Conservation (phyloP, 495 filamentous ascomycete genomes). For the Penicillium alfredii region DNA sequence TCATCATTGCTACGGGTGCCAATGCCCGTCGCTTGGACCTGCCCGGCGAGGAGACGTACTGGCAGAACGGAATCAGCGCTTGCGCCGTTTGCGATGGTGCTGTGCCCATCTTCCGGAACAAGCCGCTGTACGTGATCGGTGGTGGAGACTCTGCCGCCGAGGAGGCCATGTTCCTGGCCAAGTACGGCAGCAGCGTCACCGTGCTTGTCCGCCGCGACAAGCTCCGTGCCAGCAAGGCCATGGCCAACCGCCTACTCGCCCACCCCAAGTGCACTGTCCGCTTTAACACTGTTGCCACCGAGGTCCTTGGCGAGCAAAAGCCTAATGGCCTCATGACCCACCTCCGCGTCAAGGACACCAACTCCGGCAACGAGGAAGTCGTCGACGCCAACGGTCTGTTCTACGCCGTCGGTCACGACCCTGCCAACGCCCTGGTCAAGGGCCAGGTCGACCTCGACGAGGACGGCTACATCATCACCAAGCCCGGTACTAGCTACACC, state of each 20-base stretch:
- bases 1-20: conserved; percentile 95
- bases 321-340: conserved; percentile 73
- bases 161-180: conserved; percentile 95
- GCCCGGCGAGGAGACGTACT: conserved; percentile 87
- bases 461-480: conserved; percentile 84
- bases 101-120: conserved; percentile 94
- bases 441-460: conserved; percentile 78
- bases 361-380: conserved; percentile 69
- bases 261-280: conserved; percentile 85
- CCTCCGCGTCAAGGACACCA: conserved; percentile 72
- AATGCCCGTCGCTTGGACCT: conserved; percentile 78
- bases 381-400: conserved; percentile 90
- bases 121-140: conserved; percentile 91
- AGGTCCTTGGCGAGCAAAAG: conserved; percentile 79
- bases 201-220: conserved; percentile 84
- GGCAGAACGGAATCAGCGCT: conserved; percentile 93
- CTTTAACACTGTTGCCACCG: conserved; percentile 73
- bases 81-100: conserved; percentile 98
- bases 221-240: conserved; percentile 82
- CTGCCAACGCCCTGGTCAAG: conserved; percentile 81
- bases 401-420: conserved; percentile 96
- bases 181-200: conserved; percentile 91
- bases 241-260: conserved; percentile 75
- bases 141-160: conserved; percentile 96
- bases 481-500: conserved; percentile 82